Base-by-base conservation (phyloP, 495 filamentous ascomycete genomes). In the Penicillium steckii region DNA sequence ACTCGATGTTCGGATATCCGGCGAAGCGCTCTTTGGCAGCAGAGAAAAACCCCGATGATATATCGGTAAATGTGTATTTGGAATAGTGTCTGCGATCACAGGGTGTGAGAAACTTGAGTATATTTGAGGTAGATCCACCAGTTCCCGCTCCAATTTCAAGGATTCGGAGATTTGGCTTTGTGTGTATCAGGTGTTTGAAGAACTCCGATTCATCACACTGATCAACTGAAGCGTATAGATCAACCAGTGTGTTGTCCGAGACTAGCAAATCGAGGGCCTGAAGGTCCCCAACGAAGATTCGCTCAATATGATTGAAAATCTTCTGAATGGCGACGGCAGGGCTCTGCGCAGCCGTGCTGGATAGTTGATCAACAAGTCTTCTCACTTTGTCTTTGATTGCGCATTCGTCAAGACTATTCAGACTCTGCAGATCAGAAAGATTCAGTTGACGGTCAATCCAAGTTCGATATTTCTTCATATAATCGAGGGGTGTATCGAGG, bases 131-230 rank as follows among this genome's bases (percentile, higher is more conserved):
- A 22, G 44, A 50, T 1, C 70, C 66, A 0, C 72, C 76, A 1
- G 75, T 76, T 2, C 75, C 76, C 1, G 74, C 70, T 1, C 79
- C 78, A 23, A 82, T 70, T 46, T 80, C 79, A 1, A 80, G 56
- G 10, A 81, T 66, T 0, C 67, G 61, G 24, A 78, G 52, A 12
- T 52, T 58, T 0, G 77, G 75, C 23, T 71, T 75, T 48, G 13
- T 64, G 52, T 79, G 70, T 1, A 59, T 60, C 2, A 80, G 55
- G 22, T 44, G 46, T 9, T 27, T 47, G 45, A 61, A 57, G 46
- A 58, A 64, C 42, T 48, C 22, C 7, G 47, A 57, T 8, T 53
- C 35, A 44, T 65, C 66, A 8, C 41, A 60, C 17, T 48, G 52
- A 19, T 52, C 54, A 19, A 64, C 44, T 8, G 41, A 43, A n/a